These are phyloP conservation scores for Malassezia pachydermatis DNA, from an alignment of 1,284 basidiomycete genomes.

Conservation along the genomic window DNA sequence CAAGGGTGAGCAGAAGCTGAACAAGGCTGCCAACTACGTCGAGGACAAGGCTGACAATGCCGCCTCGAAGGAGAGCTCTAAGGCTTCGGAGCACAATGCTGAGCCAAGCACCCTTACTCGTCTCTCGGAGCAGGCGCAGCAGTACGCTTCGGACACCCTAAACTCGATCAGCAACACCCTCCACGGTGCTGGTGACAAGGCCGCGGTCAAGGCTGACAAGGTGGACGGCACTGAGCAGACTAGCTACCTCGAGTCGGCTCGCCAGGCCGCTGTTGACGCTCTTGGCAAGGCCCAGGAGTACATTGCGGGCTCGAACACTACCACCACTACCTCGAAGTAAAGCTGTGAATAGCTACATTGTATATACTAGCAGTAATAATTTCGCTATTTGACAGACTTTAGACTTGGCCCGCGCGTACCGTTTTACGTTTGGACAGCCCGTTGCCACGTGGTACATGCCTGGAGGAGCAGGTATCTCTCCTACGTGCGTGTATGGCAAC, in stretches of 20 bases:
- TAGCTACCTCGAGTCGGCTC: constrained; percentile 9
- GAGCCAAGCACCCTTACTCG: neutral
- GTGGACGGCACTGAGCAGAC: constrained; percentile 6
- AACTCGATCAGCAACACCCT: constrained; percentile 11
- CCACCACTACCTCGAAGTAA: constrained; percentile 1
- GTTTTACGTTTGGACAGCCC: no score
- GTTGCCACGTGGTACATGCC: no score
- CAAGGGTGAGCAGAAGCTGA: constrained; percentile 2
- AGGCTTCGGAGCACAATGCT: neutral
- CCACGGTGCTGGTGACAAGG: constrained; percentile 10
- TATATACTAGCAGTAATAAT: no score
- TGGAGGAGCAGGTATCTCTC: no score
- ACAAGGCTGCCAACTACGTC: constrained; percentile 8
- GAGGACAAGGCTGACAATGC: constrained; percentile 11
- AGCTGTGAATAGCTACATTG: neutral
- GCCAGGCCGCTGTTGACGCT: constrained; percentile 5
- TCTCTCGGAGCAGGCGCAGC: constrained; percentile 9
- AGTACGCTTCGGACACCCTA: constrained; percentile 14
- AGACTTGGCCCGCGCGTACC: no score
- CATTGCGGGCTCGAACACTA: neutral
- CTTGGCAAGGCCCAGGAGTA: constrained; percentile 13
- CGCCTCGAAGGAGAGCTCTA: neutral
- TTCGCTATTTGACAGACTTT: no score
- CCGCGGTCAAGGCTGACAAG: neutral
- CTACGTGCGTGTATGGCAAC: no score